A percentile compares a stretch with the other conserved stretches of the same genome.
Conservation (phyloP, 2,329 filamentous ascomycete species). For the Diatrype stigma region DNA sequence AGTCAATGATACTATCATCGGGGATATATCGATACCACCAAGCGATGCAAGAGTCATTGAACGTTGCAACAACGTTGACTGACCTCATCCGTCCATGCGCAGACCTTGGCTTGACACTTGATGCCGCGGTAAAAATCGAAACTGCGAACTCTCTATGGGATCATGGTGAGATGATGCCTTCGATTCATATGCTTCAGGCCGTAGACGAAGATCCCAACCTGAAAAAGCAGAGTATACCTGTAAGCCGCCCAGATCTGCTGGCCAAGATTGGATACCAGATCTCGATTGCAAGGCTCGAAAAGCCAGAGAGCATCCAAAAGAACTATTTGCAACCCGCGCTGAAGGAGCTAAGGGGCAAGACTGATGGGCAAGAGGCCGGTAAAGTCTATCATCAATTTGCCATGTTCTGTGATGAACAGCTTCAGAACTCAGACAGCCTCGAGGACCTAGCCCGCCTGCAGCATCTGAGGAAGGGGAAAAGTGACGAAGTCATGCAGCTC, state of each 20-base stretch:
- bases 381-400: conserved; percentile 94
- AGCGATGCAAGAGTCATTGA: conserved; percentile 80
- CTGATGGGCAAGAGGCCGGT: conserved; percentile 69
- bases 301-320: conserved; percentile 83
- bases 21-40: conserved; percentile 74
- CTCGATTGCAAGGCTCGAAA: conserved; percentile 84
- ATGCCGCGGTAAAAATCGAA: conserved; percentile 74
- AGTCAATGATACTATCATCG: conserved; percentile 72
- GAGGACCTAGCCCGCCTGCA: conserved; percentile 81
- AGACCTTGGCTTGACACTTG: conserved; percentile 68
- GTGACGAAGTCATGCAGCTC: conserved; percentile 73
- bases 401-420: conserved; percentile 87
- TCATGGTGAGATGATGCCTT: conserved; percentile 82
- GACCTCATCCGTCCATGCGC: conserved; percentile 69
- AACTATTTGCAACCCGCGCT: conserved; percentile 83
- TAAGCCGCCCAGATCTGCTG: conserved; percentile 74
- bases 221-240: conserved; percentile 63
- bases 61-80: conserved; percentile 77
- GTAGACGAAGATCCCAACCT: conserved; percentile 60
- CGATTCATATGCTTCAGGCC: conserved; percentile 81
- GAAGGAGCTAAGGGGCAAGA: conserved; percentile 68
- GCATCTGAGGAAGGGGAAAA: conserved; percentile 74
- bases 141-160: conserved; percentile 90
- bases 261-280: conserved; percentile 86
- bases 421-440: conserved; percentile 78